phyloP scores from a whole-genome alignment of 768 basidiomycete genomes.

The Coprinopsis sp. region DNA sequence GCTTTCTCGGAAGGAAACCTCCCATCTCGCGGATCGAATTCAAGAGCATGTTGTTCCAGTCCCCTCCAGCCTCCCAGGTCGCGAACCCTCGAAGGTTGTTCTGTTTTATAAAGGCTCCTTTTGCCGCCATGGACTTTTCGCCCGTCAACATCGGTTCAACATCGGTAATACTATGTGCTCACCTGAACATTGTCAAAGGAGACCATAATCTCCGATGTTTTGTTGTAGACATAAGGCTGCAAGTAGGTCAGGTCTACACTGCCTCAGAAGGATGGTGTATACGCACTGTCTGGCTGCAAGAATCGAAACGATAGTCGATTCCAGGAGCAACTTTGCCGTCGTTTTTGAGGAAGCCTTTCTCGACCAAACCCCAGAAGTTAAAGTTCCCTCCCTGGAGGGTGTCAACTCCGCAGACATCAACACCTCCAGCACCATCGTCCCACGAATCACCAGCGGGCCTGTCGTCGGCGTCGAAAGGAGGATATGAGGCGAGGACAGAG shows the following conservation, averaged over 20 bases:
- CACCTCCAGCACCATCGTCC: conserved; percentile 43
- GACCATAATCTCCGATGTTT: conserved; percentile 39
- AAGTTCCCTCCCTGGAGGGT: conserved; percentile 47
- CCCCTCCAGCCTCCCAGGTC: conserved; percentile 72
- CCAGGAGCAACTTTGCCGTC: conserved; percentile 44
- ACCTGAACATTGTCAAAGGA: conserved; percentile 44
- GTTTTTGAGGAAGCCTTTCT: conserved; percentile 46
- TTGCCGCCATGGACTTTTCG: conserved; percentile 37
- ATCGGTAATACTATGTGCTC: conserved; percentile 9
- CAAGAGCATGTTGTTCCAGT: conserved; percentile 44
- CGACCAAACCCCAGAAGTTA: conserved; percentile 64
- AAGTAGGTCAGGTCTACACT: background rate
- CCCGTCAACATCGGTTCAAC: background rate
- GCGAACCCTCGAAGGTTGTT: conserved; percentile 56
- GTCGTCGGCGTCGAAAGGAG: conserved; percentile 46
- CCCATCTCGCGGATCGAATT: conserved; percentile 35
- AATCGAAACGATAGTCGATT: conserved; percentile 52
- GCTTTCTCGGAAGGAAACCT: conserved; percentile 18
- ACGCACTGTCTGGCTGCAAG: conserved; percentile 70
- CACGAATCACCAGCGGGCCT: conserved; percentile 60
- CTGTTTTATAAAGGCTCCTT: conserved; percentile 55
- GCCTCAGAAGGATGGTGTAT: background rate
- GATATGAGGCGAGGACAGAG: conserved; percentile 40
- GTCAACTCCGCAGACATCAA: conserved; percentile 55
- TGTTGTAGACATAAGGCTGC: conserved; percentile 44